Percentiles rank a stretch among this genome's conserved stretches.
These are phyloP conservation scores for Ustulina deusta DNA, from an alignment of 2,329 filamentous ascomycete genomes.

Conservation along the genomic window DNA sequence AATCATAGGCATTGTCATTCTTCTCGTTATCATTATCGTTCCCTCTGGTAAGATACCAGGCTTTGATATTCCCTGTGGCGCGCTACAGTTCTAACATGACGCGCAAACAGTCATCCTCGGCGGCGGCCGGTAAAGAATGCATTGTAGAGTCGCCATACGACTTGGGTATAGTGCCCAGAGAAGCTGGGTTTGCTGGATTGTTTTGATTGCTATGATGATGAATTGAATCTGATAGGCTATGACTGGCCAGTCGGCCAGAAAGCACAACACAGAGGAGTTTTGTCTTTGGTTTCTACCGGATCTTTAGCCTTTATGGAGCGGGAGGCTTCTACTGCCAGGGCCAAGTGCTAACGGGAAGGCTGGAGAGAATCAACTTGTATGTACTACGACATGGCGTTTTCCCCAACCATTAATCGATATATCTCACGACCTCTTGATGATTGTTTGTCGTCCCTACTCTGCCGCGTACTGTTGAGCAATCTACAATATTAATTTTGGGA, in stretches of 20 bases:
- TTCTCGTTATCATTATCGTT: constrained; percentile 94
- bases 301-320: constrained; percentile 51
- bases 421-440: constrained; percentile 46
- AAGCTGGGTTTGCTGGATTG: constrained; percentile 44
- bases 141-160: constrained; percentile 41
- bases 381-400: constrained; percentile 63
- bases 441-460: neutral
- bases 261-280: constrained; percentile 39
- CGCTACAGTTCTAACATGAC: constrained; percentile 28
- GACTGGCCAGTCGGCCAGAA: constrained; percentile 31
- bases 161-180: constrained; percentile 42
- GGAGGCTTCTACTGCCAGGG: constrained; percentile 43
- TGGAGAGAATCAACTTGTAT: constrained; percentile 53
- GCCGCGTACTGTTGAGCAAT: neutral
- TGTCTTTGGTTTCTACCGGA: constrained; percentile 46
- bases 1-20: constrained; percentile 87
- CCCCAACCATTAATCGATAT: constrained; percentile 58
- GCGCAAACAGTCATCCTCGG: constrained; percentile 57
- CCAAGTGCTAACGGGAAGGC: constrained; percentile 35
- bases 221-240: constrained; percentile 52
- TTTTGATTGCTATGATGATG: constrained; percentile 51
- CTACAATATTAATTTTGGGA: neutral
- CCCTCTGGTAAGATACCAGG: constrained; percentile 78
- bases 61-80: neutral
- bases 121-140: constrained; percentile 52